Evolutionary conservation across 2,329 filamentous ascomycete genomes (phyloP), one percentile per base, ranked within the genome.

Genomic region (Curvularia spicifera): DNA sequence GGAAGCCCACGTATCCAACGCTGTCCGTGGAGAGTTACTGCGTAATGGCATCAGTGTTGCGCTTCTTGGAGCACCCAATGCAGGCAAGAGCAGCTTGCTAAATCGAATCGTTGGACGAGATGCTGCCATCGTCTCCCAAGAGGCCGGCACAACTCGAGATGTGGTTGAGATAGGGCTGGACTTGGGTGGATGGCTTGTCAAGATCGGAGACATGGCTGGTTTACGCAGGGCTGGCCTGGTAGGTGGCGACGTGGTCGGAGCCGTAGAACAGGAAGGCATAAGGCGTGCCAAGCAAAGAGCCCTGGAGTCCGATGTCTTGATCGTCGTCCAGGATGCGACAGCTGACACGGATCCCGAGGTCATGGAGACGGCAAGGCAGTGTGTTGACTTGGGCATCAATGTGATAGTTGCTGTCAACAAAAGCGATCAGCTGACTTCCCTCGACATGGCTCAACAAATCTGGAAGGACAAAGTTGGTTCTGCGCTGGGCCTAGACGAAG

Each of bases 141-240:
- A 98, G 78, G 93, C 93, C 39, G 95, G 95, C 0, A 99, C 95
- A 0, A 99, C 95, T 6, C 82, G 95, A 59, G 95, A 99, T 78
- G 89, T 99, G 51, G 89, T 99, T 10, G 95, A 99, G 79, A 91
- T 95, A 0, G 90, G 90, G 28, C 83, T 99, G 26, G 95, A 99
- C 78, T 83, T 99, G 47, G 87, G 89, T 0, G 95, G 95, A 0
- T 99, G 91, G 79, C 87, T 96, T 49, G 96, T 93, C 76, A 91
- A 91, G n/a, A 89, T 99, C 71, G 93, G 94, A 15, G 95, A 99
- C 78, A 98, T 95, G 69, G 95, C 95, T 20, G 95, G 95, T 0
- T 86, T 99, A 66, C 84, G 93, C 49, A 85, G 83, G 47, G 76
- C 75, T 49, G 73, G 70, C 24, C 52, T 73, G 59, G 66, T 61